These are phyloP conservation scores for Beverwykella pulmonaria DNA, from an alignment of 495 filamentous ascomycete genomes.

Conservation along the genomic window DNA sequence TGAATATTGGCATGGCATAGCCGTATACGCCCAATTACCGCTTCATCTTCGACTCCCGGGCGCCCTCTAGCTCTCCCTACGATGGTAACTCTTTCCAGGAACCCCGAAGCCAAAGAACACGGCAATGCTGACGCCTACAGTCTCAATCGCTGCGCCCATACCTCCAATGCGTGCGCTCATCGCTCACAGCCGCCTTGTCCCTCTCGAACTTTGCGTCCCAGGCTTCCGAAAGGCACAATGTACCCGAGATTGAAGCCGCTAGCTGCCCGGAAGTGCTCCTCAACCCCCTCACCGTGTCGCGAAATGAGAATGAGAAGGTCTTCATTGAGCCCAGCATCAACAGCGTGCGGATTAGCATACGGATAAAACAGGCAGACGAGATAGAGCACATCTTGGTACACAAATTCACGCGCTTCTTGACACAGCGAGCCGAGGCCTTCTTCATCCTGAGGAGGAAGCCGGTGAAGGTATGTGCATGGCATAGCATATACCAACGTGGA, in stretches of 20 bases:
- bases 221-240: conserved; percentile 93
- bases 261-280: conserved; percentile 93
- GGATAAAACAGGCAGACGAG: conserved; percentile 99
- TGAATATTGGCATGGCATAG: conserved; percentile 28
- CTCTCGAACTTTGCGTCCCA: conserved; percentile 98
- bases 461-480: conserved; percentile 67
- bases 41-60: conserved; percentile 3
- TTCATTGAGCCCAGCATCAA: conserved; percentile 95
- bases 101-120: neutral
- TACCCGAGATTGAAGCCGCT: conserved; percentile 92
- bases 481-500: neutral
- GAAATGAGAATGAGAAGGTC: conserved; percentile 94
- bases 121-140: conserved; percentile 52
- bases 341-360: conserved; percentile 91
- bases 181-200: conserved; percentile 88
- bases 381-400: conserved; percentile 97
- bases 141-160: conserved; percentile 98
- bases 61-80: neutral
- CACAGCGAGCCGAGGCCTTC: conserved; percentile 94
- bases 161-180: conserved; percentile 92
- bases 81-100: conserved; percentile 23
- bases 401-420: conserved; percentile 96
- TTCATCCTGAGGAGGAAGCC: conserved; percentile 95
- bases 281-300: conserved; percentile 80
- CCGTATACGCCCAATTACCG: neutral